Evolutionary conservation across 257 asterid genomes (phyloP).

Genomic region (Nicotiana sylvestris): DNA sequence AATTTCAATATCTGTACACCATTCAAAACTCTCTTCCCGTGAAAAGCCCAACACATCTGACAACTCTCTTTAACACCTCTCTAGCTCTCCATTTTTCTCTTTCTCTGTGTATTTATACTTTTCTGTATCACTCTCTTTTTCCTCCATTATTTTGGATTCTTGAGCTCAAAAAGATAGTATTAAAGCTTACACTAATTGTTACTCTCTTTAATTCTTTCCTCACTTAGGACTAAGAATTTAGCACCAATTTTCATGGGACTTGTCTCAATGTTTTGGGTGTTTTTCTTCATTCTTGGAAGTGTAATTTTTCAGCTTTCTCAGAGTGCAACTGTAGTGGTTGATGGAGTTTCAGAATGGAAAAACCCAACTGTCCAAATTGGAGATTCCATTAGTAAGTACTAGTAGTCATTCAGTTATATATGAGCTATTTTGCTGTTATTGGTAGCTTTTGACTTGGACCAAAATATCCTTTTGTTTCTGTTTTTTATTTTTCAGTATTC

Average conservation of each 20-base stretch:
- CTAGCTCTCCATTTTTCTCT: conserved; percentile 9
- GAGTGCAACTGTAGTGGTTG: conserved; percentile 59
- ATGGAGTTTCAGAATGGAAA: conserved; percentile 77
- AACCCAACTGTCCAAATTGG: conserved; percentile 70
- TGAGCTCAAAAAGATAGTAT: background rate
- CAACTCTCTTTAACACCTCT: conserved; percentile 27
- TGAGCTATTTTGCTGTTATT: background rate
- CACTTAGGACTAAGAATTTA: background rate
- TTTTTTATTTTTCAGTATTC: conserved; percentile 45
- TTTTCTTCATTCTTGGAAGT: conserved; percentile 27
- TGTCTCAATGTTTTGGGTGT: conserved; percentile 22
- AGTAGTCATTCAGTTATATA: background rate
- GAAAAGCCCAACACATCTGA: conserved; percentile 51
- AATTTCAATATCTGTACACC: conserved; percentile 22
- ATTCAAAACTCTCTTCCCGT: conserved; percentile 36
- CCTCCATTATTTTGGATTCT: background rate
- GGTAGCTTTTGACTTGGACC: background rate
- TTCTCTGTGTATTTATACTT: background rate
- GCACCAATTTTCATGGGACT: conserved; percentile 23
- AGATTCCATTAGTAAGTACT: conserved; percentile 71
- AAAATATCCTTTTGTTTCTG: background rate
- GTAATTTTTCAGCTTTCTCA: conserved; percentile 29
- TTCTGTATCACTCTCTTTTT: conserved; percentile 2
- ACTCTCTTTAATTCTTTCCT: background rate
- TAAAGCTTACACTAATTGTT: conserved; percentile 7